Conservation (phyloP, 306 rosid genomes). For the Vigna trinervia region DNA sequence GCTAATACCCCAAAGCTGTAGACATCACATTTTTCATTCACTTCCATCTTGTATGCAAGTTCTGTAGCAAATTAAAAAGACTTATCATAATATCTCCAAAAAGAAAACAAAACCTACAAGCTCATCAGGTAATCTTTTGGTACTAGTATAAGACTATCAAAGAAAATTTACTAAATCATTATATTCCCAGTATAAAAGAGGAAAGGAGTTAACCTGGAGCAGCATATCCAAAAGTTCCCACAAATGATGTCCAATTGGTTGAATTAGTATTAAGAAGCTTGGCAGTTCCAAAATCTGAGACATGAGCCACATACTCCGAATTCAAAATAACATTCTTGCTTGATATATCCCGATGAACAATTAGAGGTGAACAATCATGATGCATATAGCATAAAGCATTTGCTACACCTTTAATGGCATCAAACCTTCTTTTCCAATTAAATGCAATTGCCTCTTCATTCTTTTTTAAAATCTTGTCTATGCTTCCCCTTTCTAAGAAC, state of each 20-base stretch:
- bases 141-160: too few relatives aligned
- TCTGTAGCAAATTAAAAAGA: not conserved
- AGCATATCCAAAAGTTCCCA: constrained; percentile 38
- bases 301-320: constrained; percentile 30
- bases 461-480: constrained; percentile 10
- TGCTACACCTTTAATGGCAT: constrained; percentile 33
- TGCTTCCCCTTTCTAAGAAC: constrained; percentile 27
- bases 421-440: constrained; percentile 23
- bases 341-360: constrained; percentile 36
- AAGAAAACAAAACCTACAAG: too few relatives aligned
- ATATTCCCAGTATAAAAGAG: not conserved
- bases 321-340: constrained; percentile 37
- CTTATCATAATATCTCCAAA: too few relatives aligned
- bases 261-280: constrained; percentile 35
- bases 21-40: constrained; percentile 36
- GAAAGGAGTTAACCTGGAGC: constrained; percentile 6
- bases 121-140: too few relatives aligned
- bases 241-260: constrained; percentile 33
- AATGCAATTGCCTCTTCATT: constrained; percentile 14
- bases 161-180: not conserved
- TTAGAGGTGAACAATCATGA: constrained; percentile 35
- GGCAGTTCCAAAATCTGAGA: constrained; percentile 39
- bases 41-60: constrained; percentile 30
- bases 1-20: not conserved
- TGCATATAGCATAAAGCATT: constrained; percentile 44